These are phyloP conservation scores for Saxophila tyrrhenica DNA, from an alignment of 495 filamentous ascomycete genomes.

Conservation along the genomic window DNA sequence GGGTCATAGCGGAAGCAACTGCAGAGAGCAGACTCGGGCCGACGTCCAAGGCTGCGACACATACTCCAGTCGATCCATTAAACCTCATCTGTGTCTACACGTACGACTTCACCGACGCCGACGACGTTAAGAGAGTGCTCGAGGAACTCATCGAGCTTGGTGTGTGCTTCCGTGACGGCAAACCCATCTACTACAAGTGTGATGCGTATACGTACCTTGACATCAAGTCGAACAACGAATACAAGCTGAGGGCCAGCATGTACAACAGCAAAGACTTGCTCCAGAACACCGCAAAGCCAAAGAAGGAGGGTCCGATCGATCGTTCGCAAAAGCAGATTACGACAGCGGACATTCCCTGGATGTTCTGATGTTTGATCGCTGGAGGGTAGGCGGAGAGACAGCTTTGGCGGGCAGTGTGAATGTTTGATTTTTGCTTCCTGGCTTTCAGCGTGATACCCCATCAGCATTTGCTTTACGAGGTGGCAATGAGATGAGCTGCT, in stretches of 20 bases:
- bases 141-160: conserved; percentile 46
- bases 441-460: background rate
- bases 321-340: background rate
- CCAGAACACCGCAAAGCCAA: conserved; percentile 3
- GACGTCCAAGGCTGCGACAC: conserved; percentile 56
- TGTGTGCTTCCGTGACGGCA: conserved; percentile 36
- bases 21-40: conserved; percentile 53
- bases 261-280: conserved; percentile 38
- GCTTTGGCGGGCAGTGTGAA: no score
- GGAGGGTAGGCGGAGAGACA: no score
- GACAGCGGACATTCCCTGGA: background rate
- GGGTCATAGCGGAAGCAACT: conserved; percentile 48
- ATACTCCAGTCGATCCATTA: conserved; percentile 31
- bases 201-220: conserved; percentile 68
- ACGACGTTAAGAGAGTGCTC: conserved; percentile 58
- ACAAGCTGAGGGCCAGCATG: conserved; percentile 51
- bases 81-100: conserved; percentile 67
- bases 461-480: background rate
- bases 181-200: conserved; percentile 65
- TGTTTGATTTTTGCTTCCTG: no score
- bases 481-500: background rate
- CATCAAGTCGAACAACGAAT: conserved; percentile 55
- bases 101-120: conserved; percentile 52
- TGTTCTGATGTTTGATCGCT: background rate
- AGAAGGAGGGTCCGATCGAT: conserved; percentile 5